Conservation (phyloP, 352 stramenopile genomes). For the Phytophthora constricta region DNA sequence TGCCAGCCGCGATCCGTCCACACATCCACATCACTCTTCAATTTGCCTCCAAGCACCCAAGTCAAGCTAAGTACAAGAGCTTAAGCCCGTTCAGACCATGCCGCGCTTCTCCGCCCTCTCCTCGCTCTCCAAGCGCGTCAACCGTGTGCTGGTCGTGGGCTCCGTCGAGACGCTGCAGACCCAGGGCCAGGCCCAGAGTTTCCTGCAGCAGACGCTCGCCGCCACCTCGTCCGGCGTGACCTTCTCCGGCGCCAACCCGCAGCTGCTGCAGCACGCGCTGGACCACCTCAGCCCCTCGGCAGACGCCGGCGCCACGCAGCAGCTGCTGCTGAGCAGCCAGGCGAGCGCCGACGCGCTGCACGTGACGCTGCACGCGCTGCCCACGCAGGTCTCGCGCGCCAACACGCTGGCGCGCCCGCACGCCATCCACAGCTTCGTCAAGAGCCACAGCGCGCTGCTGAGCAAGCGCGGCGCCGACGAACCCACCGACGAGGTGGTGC, state of each 20-base stretch:
- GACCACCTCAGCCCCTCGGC: constrained; percentile 41
- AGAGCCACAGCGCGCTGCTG: constrained; percentile 49
- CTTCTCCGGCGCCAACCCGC: constrained; percentile 43
- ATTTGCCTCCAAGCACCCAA: constrained; percentile 2
- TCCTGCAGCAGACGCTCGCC: constrained; percentile 50
- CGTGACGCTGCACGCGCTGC: constrained; percentile 65
- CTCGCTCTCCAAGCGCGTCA: constrained; percentile 41
- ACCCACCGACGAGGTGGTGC: constrained; percentile 40
- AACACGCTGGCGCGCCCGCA: constrained; percentile 80
- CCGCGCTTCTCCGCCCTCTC: constrained; percentile 41
- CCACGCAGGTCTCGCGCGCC: constrained; percentile 66
- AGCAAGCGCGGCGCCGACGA: constrained; percentile 16
- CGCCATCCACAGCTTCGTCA: constrained; percentile 72
- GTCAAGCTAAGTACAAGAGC: not conserved
- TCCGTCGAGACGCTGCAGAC: constrained; percentile 50
- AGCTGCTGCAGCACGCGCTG: constrained; percentile 63
- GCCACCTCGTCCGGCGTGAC: constrained; percentile 32
- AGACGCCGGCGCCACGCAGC: constrained; percentile 54
- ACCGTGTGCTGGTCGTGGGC: constrained; percentile 62
- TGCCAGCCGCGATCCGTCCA: too few relatives aligned
- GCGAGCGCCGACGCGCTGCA: constrained; percentile 33
- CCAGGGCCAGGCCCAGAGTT: constrained; percentile 37
- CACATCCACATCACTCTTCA: not conserved
- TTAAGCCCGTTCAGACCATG: constrained; percentile 23
- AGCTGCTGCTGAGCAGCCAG: constrained; percentile 53